Percentiles rank a stretch among this genome's conserved stretches.
Evolutionary conservation across 2,329 filamentous ascomycete genomes (phyloP).

Genomic region (Sporothrix luriei): DNA sequence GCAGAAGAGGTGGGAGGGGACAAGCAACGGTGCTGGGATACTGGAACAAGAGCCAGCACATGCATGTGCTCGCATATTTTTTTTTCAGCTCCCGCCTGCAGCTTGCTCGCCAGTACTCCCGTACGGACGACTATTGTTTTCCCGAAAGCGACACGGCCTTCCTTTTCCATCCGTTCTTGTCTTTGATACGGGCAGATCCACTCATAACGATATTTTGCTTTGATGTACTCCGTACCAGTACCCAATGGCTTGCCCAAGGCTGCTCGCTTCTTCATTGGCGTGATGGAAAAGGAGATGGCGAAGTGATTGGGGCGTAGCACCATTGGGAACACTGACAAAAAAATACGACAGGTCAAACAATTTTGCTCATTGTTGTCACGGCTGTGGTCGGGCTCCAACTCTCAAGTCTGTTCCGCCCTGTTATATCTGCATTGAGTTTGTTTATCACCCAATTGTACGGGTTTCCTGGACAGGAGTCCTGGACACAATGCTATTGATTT

Average conservation of each 20-base stretch:
- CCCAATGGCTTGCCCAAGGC: neutral
- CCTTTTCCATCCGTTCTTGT: neutral
- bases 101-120: neutral
- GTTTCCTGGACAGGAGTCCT: neutral
- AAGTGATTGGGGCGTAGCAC: slow-evolving; percentile 1
- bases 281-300: neutral
- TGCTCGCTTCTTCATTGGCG: neutral
- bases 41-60: slow-evolving; percentile 4
- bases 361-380: neutral
- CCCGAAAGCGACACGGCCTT: no score
- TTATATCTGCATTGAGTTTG: neutral
- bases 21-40: neutral
- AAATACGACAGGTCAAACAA: neutral
- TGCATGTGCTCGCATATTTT: neutral
- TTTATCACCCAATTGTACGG: neutral
- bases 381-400: neutral
- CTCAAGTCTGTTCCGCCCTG: neutral
- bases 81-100: slow-evolving; percentile 9
- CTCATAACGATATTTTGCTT: neutral
- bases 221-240: neutral
- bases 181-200: neutral
- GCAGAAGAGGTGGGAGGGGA: neutral
- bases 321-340: no score
- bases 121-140: neutral
- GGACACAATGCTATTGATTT: no score